phyloP scores from a whole-genome alignment of 2,329 filamentous ascomycete genomes.

The Beauveria medogensis region DNA sequence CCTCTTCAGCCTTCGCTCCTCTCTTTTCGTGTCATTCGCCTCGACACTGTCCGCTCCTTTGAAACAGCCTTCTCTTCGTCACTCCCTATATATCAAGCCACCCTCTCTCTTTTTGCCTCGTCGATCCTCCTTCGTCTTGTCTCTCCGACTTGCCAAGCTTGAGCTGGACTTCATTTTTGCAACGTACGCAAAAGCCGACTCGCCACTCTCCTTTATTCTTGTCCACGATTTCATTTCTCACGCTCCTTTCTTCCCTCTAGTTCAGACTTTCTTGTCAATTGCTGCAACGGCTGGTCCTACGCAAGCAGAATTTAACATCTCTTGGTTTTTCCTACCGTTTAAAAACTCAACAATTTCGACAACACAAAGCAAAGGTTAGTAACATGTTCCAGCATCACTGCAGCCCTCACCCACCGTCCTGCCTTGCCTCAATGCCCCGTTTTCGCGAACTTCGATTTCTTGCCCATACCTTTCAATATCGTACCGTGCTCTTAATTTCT shows the following conservation, averaged over 20 bases:
- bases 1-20: constrained; percentile 10
- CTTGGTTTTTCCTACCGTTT: neutral
- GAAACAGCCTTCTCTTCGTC: constrained; percentile 10
- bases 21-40: constrained; percentile 7
- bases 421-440: neutral
- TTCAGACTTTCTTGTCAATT: constrained; percentile 6
- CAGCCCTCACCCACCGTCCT: neutral
- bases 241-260: constrained; percentile 9
- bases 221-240: constrained; percentile 2
- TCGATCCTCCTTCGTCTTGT: neutral
- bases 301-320: constrained; percentile 11
- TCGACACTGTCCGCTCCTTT: constrained; percentile 15
- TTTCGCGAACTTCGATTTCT: neutral
- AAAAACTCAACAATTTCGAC: constrained; percentile 4
- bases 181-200: constrained; percentile 12
- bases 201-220: constrained; percentile 1
- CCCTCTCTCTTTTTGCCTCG: constrained; percentile 2
- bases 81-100: constrained; percentile 11
- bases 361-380: constrained; percentile 6
- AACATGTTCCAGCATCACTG: neutral
- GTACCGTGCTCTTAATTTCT: neutral
- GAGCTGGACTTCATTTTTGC: constrained; percentile 8
- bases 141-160: neutral
- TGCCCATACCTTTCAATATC: neutral
- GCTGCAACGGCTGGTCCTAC: constrained; percentile 12